Base-by-base conservation (phyloP, 495 filamentous ascomycete genomes). In the Hyaloscypha variabilis region DNA sequence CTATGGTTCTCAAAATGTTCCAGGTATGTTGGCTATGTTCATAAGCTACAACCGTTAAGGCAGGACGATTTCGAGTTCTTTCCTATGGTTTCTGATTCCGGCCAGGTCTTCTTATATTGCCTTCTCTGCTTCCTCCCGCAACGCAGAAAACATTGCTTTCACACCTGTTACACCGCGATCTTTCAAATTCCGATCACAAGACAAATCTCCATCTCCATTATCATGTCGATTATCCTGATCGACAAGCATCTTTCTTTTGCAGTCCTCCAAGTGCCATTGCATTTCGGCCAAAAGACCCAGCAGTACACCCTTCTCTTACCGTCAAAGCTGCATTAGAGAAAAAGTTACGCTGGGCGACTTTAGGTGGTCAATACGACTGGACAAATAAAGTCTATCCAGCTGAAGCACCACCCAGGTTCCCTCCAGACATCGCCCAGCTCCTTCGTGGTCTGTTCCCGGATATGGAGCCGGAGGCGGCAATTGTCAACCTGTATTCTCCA, bases 311-410 rank as follows among this genome's bases (percentile, higher is more conserved):
- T 51, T 82, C 90, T 2, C 76, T 97, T 8, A 79, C 84, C 17
- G 78, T 91, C 55, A 79, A 83, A 36, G 85, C 83, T 63, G 81
- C 90, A 50, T 79, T 97, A 2, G 81, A 87, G 36, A 89, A 88
- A 66, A 94, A 91, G 64, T 84, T 97, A 8, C 91, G 92, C 53
- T 97, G 94, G 95, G 84, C 96, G 17, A 97, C 94, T 6, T 82
- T 98, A 13, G 95, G 94, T 29, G 93, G 91, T 0, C 93, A 97
- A 71, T 97, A 98, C 76, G 90, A 98, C 76, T 97, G 94, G 94
- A 94, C 92, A 2, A 81, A 83, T 39, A 93, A 96, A 71, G 76
- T 82, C 29, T 97, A 97, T 73, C 92, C 93, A 0, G 70, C 75
- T 2, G 82, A 81, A 56, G 64, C 66, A 1, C 88, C 92, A n/a